Percentiles rank a stretch among this genome's conserved stretches.
Conservation (phyloP, 306 rosid species). For the Trifolium subterraneum region DNA sequence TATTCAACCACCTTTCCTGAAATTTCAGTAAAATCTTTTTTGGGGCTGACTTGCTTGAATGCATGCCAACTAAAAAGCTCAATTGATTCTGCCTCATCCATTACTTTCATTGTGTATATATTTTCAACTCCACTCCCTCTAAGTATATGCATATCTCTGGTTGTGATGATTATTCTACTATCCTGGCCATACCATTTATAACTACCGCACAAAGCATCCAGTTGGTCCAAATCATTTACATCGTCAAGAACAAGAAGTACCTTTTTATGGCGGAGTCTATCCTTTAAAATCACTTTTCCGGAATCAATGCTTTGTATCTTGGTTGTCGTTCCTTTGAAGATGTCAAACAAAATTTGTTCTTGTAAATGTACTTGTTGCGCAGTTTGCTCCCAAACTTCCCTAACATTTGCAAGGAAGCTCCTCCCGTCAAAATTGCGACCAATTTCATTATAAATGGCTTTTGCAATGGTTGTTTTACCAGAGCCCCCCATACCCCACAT, state of each 20-base stretch:
- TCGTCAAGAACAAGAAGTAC: not conserved
- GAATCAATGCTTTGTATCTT: not conserved
- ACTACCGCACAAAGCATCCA: not conserved
- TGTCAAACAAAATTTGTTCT: not conserved
- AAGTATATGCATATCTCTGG: not conserved
- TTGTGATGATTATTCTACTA: not conserved
- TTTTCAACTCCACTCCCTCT: not conserved
- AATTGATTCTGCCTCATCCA: not conserved
- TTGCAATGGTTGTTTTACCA: not conserved
- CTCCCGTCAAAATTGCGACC: not conserved
- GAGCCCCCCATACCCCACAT: too few relatives aligned
- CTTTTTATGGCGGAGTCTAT: not conserved
- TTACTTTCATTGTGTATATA: too few relatives aligned
- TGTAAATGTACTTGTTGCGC: not conserved
- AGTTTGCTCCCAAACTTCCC: not conserved
- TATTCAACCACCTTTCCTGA: not conserved
- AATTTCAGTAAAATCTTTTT: too few relatives aligned
- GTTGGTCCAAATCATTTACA: not conserved
- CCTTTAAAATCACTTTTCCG: not conserved
- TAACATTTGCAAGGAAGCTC: not conserved
- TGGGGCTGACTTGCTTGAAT: not conserved
- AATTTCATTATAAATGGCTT: not conserved
- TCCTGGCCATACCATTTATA: not conserved
- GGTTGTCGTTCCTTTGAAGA: not conserved
- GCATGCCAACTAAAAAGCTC: not conserved